phyloP scores from a whole-genome alignment of 2,329 filamentous ascomycete genomes.

The Microcyclospora pomicola region DNA sequence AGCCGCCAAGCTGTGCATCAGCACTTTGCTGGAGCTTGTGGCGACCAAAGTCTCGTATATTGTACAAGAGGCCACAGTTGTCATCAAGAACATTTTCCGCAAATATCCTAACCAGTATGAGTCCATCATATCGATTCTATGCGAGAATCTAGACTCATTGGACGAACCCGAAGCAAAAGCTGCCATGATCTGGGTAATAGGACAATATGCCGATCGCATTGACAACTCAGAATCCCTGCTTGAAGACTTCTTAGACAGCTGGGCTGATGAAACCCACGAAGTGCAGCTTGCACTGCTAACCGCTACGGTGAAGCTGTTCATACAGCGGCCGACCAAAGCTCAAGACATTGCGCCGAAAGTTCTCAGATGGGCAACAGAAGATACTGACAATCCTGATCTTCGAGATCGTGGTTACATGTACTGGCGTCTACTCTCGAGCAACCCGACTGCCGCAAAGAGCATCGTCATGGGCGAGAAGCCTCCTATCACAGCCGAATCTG shows the following conservation, averaged over 20 bases:
- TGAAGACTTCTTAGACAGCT: slow-evolving; percentile 89
- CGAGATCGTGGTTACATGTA: slow-evolving; percentile 98
- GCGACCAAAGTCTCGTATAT: slow-evolving; percentile 98
- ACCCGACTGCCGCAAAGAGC: slow-evolving; percentile 70
- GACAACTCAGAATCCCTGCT: slow-evolving; percentile 90
- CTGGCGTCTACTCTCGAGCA: slow-evolving; percentile 88
- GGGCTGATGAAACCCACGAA: slow-evolving; percentile 87
- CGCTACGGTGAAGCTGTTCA: slow-evolving; percentile 94
- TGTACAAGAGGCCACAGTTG: slow-evolving; percentile 95
- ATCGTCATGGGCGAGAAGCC: slow-evolving; percentile 98
- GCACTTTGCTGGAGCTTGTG: slow-evolving; percentile 80
- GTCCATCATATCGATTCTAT: slow-evolving; percentile 88
- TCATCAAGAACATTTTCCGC: slow-evolving; percentile 97
- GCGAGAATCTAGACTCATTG: slow-evolving; percentile 88
- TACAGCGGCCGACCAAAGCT: slow-evolving; percentile 87
- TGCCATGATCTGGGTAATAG: slow-evolving; percentile 98
- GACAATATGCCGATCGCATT: slow-evolving; percentile 92
- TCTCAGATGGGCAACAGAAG: slow-evolving; percentile 95
- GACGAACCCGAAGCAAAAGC: slow-evolving; percentile 97
- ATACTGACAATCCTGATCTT: slow-evolving; percentile 96
- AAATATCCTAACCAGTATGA: slow-evolving; percentile 99
- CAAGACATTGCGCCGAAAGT: slow-evolving; percentile 88
- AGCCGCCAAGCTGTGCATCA: slow-evolving; percentile 80
- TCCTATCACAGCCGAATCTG: slow-evolving; percentile 86
- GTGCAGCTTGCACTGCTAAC: slow-evolving; percentile 90